A percentile compares a stretch with the other conserved stretches of the same genome.
Conservation (phyloP, 352 stramenopile genomes). For the Phytophthora agathidicida region DNA sequence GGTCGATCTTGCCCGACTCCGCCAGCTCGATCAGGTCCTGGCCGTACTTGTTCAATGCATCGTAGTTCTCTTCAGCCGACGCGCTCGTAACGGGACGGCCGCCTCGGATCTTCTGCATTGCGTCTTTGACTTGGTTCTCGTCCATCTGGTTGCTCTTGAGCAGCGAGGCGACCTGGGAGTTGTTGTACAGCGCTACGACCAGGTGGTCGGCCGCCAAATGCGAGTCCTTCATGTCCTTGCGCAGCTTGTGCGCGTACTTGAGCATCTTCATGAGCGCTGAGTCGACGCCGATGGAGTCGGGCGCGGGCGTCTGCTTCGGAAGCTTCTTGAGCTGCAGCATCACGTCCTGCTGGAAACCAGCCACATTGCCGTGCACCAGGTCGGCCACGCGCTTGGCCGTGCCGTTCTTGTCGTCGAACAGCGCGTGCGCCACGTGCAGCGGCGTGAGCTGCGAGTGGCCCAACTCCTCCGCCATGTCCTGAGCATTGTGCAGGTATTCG, state of each 20-base stretch:
- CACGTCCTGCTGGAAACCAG: constrained; percentile 54
- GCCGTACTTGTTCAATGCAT: constrained; percentile 95
- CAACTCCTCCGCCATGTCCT: constrained; percentile 63
- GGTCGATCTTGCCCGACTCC: constrained; percentile 96
- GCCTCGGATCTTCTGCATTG: constrained; percentile 62
- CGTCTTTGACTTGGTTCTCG: constrained; percentile 68
- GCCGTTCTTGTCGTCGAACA: constrained; percentile 72
- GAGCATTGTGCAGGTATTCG: constrained; percentile 57
- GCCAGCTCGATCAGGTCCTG: constrained; percentile 94
- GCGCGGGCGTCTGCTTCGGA: constrained; percentile 74
- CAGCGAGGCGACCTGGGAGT: constrained; percentile 54
- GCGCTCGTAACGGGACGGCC: constrained; percentile 75
- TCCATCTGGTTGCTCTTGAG: constrained; percentile 77
- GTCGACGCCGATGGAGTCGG: constrained; percentile 63
- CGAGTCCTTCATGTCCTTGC: constrained; percentile 84
- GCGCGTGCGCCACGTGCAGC: constrained; percentile 67
- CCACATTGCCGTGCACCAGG: constrained; percentile 54
- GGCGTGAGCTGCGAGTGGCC: constrained; percentile 80
- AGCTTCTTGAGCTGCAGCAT: constrained; percentile 66
- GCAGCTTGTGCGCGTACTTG: constrained; percentile 81
- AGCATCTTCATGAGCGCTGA: constrained; percentile 79
- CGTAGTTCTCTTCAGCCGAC: constrained; percentile 91
- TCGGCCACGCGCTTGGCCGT: constrained; percentile 60
- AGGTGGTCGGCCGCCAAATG: constrained; percentile 79
- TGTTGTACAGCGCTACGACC: constrained; percentile 74